Conservation (phyloP, 1,139 yeast genomes). For the Candida pseudoviswanathii region DNA sequence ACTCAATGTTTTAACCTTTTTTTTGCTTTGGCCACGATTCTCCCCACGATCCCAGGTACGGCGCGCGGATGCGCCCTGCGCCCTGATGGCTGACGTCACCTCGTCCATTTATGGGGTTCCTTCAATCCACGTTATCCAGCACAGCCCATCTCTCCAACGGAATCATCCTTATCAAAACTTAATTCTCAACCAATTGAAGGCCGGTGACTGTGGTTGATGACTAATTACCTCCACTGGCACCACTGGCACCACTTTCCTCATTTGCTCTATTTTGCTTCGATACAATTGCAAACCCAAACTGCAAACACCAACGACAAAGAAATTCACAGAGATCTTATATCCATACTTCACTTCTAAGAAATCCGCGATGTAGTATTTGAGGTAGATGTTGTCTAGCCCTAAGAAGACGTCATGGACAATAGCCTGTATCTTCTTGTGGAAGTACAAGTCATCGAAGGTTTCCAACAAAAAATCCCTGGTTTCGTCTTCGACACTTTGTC, state of each 20-base stretch:
- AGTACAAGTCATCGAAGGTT: slow-evolving; percentile 9
- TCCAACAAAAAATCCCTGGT: slow-evolving; percentile 1
- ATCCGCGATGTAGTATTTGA: slow-evolving; percentile 1
- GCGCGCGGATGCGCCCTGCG: too few species aligned
- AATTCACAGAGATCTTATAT: slow-evolving; percentile 5
- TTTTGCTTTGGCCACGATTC: not conserved
- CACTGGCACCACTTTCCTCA: not conserved
- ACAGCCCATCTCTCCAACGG: not conserved
- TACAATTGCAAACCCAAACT: slow-evolving; percentile 11
- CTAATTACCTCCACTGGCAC: not conserved
- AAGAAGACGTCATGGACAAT: slow-evolving; percentile 6
- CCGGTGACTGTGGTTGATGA: not conserved
- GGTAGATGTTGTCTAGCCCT: slow-evolving; percentile 4
- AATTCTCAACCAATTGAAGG: not conserved
- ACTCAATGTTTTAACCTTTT: not conserved
- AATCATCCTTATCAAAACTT: not conserved
- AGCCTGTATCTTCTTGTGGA: slow-evolving; percentile 1
- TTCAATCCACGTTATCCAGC: not conserved
- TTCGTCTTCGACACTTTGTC: not conserved
- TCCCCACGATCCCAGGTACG: not conserved
- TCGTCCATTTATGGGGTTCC: not conserved
- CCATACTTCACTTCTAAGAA: slow-evolving; percentile 8
- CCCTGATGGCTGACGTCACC: not conserved
- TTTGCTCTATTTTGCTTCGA: not conserved
- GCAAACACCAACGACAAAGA: slow-evolving; percentile 8